Conservation (phyloP, 495 filamentous ascomycete genomes). For the Aspergillus sclerotioniger region DNA sequence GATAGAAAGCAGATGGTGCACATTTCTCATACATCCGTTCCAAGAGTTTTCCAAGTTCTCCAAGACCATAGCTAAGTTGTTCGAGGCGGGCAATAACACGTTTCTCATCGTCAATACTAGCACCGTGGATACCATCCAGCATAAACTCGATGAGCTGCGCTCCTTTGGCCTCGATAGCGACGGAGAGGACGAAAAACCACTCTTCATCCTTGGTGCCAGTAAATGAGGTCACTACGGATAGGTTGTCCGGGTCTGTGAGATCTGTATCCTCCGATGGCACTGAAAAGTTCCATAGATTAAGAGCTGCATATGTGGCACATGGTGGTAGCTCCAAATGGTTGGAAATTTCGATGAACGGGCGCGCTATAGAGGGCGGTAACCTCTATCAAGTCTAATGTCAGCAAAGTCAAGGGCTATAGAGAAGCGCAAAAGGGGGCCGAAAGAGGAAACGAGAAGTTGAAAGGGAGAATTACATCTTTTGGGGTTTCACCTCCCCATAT, state of each 20-base stretch:
- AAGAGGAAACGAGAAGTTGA: not conserved
- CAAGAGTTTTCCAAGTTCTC: constrained; percentile 71
- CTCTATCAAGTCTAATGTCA: constrained; percentile 45
- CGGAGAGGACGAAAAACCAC: constrained; percentile 95
- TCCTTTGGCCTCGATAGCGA: constrained; percentile 91
- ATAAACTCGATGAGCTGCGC: constrained; percentile 80
- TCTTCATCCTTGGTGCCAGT: constrained; percentile 93
- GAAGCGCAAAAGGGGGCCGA: not conserved
- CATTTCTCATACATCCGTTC: constrained; percentile 87
- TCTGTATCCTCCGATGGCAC: constrained; percentile 66
- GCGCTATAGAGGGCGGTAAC: constrained; percentile 76
- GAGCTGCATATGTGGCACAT: constrained; percentile 88
- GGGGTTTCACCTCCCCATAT: constrained; percentile 91
- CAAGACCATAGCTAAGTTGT: constrained; percentile 74
- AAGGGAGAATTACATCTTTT: constrained; percentile 53
- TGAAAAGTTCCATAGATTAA: constrained; percentile 92
- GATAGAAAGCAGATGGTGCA: constrained; percentile 83
- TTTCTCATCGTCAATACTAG: constrained; percentile 55
- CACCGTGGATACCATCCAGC: constrained; percentile 79
- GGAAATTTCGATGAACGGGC: constrained; percentile 78
- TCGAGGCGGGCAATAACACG: constrained; percentile 69
- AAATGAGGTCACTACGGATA: constrained; percentile 78
- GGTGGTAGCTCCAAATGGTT: constrained; percentile 79
- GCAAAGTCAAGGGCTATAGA: not conserved
- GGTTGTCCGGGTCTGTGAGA: constrained; percentile 78